Conservation (phyloP, 352 stramenopile species). For the Elongisporangium undulatum region DNA sequence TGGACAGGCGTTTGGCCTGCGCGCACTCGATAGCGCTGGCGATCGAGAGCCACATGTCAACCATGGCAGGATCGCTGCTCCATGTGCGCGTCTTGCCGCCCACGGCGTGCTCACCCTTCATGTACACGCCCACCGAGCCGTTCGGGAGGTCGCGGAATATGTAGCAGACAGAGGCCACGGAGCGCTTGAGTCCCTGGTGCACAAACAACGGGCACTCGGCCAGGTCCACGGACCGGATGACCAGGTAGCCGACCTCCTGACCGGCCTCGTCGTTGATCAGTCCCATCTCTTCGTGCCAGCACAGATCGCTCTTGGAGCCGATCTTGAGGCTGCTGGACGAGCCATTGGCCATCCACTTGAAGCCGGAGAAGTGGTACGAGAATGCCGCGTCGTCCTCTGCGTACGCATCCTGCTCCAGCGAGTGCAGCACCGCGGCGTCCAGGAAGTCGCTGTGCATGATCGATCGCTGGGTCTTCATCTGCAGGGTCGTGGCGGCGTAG, state of each 20-base stretch:
- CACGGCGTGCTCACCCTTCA: slow-evolving; percentile 49
- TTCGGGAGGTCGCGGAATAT: slow-evolving; percentile 49
- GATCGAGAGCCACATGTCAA: slow-evolving; percentile 57
- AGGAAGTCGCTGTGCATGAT: slow-evolving; percentile 61
- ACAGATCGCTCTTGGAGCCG: slow-evolving; percentile 61
- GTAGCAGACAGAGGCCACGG: slow-evolving; percentile 54
- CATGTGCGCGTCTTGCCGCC: slow-evolving; percentile 55
- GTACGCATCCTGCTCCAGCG: slow-evolving; percentile 47
- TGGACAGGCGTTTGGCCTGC: slow-evolving; percentile 53
- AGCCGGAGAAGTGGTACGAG: slow-evolving; percentile 41
- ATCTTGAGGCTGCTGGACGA: slow-evolving; percentile 38
- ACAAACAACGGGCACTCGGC: slow-evolving; percentile 56
- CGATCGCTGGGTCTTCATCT: slow-evolving; percentile 54
- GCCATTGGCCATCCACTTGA: slow-evolving; percentile 51
- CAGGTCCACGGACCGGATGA: slow-evolving; percentile 52
- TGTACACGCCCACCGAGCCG: slow-evolving; percentile 52
- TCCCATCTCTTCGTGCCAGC: slow-evolving; percentile 60
- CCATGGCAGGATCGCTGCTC: slow-evolving; percentile 48
- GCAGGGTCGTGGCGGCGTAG: slow-evolving; percentile 35
- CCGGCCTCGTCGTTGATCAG: slow-evolving; percentile 40
- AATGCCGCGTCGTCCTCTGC: slow-evolving; percentile 47
- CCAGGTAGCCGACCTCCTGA: slow-evolving; percentile 51
- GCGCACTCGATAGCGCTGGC: slow-evolving; percentile 47
- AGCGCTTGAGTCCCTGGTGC: slow-evolving; percentile 45
- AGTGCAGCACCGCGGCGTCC: slow-evolving; percentile 50